A percentile compares a stretch with the other conserved stretches of the same genome.
phyloP scores from a whole-genome alignment of 495 filamentous ascomycete species.

The Astrothelium subdiscretum region DNA sequence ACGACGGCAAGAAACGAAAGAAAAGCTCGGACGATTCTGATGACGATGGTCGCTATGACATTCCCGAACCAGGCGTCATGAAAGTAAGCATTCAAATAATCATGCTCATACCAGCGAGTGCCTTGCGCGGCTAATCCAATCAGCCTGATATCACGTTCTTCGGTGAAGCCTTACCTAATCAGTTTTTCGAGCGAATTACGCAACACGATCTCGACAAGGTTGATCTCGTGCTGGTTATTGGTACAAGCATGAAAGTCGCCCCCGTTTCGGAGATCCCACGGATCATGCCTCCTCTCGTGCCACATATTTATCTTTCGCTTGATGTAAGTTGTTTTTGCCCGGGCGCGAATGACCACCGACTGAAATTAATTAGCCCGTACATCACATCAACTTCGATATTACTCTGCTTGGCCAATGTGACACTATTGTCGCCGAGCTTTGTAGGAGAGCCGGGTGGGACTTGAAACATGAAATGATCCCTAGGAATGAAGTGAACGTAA shows the following conservation, averaged over 20 bases:
- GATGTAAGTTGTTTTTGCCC: no score
- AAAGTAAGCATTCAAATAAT: constrained; percentile 41
- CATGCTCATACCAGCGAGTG: constrained; percentile 3
- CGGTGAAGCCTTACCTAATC: constrained; percentile 73
- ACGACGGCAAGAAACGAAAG: constrained; percentile 39
- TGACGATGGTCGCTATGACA: constrained; percentile 57
- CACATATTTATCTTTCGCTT: constrained; percentile 88
- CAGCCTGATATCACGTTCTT: constrained; percentile 96
- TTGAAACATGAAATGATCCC: constrained; percentile 79
- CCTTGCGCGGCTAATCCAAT: background rate
- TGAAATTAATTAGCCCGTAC: constrained; percentile 52
- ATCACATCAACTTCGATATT: constrained; percentile 88
- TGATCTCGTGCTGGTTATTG: constrained; percentile 93
- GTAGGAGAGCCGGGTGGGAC: constrained; percentile 75
- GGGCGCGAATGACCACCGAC: no score
- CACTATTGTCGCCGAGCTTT: constrained; percentile 79
- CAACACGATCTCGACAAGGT: constrained; percentile 66
- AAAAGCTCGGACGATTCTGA: constrained; percentile 46
- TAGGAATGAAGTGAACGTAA: background rate
- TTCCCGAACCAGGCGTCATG: constrained; percentile 75
- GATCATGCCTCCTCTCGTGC: constrained; percentile 62
- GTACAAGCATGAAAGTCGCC: constrained; percentile 90
- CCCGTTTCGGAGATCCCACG: constrained; percentile 87
- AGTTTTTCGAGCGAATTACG: constrained; percentile 70
- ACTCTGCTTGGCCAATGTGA: constrained; percentile 92